These are phyloP conservation scores for Solanum ossicruentum DNA, from an alignment of 257 asterid genomes.

Conservation along the genomic window DNA sequence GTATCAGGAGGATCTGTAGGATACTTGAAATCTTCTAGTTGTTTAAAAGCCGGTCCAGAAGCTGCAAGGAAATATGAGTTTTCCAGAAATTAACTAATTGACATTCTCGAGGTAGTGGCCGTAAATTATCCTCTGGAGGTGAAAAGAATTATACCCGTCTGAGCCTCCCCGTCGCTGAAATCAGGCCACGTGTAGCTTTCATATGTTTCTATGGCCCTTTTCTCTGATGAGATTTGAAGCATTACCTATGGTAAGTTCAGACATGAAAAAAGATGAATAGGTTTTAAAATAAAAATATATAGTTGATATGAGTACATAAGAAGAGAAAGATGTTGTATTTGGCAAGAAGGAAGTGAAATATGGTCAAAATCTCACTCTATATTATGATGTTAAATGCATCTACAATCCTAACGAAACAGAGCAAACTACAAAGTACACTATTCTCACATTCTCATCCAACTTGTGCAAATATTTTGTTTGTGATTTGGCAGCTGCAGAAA, in stretches of 20 bases:
- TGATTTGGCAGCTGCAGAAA: constrained; percentile 18
- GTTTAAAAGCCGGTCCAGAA: constrained; percentile 22
- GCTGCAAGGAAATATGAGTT: constrained; percentile 22
- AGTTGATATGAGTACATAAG: background rate
- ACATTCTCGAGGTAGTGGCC: background rate
- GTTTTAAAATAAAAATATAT: background rate
- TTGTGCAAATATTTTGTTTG: constrained; percentile 15
- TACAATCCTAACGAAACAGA: background rate
- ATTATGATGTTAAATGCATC: background rate
- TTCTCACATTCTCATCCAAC: constrained; percentile 24
- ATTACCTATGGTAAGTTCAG: constrained; percentile 10
- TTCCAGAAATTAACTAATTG: constrained; percentile 3
- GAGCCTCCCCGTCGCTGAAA: constrained; percentile 22
- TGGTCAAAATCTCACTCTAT: background rate
- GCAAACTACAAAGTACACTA: background rate
- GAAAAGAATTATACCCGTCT: constrained; percentile 26
- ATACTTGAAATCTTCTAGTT: constrained; percentile 23
- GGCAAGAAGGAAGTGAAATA: background rate
- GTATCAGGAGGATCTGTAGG: constrained; percentile 24
- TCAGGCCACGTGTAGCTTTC: constrained; percentile 10
- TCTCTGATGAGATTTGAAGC: constrained; percentile 2
- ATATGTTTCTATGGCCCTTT: background rate
- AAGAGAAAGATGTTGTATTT: background rate
- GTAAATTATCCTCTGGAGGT: background rate
- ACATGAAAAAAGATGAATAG: background rate